Evolutionary conservation across 139 green algal genomes (phyloP).

Genomic region (Coelastrella sp.): DNA sequence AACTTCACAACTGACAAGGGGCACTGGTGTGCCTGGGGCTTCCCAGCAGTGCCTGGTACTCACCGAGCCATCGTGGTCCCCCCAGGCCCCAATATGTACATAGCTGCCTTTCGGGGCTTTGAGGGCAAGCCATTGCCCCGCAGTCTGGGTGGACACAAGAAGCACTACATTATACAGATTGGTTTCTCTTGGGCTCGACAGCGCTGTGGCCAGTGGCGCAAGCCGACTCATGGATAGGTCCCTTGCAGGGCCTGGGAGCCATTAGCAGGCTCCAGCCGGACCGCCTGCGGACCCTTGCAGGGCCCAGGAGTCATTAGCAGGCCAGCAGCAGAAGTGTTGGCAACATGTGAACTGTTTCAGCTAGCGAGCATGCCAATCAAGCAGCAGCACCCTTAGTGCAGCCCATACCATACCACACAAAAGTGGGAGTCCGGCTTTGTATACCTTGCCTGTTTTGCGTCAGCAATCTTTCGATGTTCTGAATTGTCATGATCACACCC

Average conservation of each 20-base stretch:
- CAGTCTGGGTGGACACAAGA: slow-evolving; percentile 25
- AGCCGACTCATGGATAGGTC: not conserved
- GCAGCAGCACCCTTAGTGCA: too few relatives aligned
- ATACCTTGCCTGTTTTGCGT: too few relatives aligned
- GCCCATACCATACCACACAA: too few relatives aligned
- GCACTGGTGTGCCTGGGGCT: slow-evolving; percentile 34
- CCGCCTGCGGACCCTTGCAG: not conserved
- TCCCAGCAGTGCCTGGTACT: not conserved
- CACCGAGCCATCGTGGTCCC: not conserved
- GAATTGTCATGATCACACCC: too few relatives aligned
- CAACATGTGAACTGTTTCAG: not conserved
- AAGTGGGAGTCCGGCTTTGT: too few relatives aligned
- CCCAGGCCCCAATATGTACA: slow-evolving; percentile 3
- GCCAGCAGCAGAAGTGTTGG: not conserved
- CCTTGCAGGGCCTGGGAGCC: not conserved
- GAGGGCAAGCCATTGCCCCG: slow-evolving; percentile 44
- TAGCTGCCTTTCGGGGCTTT: slow-evolving; percentile 30
- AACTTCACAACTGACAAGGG: slow-evolving; percentile 29
- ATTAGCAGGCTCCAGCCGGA: not conserved
- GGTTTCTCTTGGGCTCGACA: slow-evolving; percentile 15
- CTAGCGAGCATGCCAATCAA: too few relatives aligned
- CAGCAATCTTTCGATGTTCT: too few relatives aligned
- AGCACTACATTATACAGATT: slow-evolving; percentile 33
- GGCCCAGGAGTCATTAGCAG: not conserved
- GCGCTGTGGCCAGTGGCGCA: not conserved